These are phyloP conservation scores for Populus davidiana DNA, from an alignment of 345 rosid species.

Conservation along the genomic window DNA sequence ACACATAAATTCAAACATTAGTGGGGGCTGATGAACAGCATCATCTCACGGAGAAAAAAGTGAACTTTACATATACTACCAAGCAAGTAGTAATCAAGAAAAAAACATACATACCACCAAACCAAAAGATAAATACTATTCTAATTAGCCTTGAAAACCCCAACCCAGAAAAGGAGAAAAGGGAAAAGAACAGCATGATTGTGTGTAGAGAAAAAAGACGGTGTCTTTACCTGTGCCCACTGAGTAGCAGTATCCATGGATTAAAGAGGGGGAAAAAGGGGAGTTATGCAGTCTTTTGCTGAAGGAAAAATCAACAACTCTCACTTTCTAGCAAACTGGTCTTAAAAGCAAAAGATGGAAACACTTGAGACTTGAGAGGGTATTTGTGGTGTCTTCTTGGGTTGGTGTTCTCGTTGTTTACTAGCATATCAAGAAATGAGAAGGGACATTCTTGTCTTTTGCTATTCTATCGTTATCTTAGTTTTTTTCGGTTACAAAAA, in stretches of 20 bases:
- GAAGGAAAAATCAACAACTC: slow-evolving; percentile 24
- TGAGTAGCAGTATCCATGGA: slow-evolving; percentile 41
- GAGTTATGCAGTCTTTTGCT: slow-evolving; percentile 13
- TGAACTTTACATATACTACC: background rate
- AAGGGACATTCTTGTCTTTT: slow-evolving; percentile 21
- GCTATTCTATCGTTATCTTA: no score
- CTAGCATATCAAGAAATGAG: background rate
- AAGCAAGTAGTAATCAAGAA: slow-evolving; percentile 6
- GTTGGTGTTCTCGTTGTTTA: slow-evolving; percentile 11
- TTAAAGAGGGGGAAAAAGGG: slow-evolving; percentile 15
- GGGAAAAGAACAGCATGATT: slow-evolving; percentile 16
- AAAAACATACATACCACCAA: background rate
- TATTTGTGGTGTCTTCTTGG: slow-evolving; percentile 17
- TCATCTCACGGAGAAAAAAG: slow-evolving; percentile 15
- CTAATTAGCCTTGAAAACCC: slow-evolving; percentile 14
- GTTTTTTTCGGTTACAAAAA: no score
- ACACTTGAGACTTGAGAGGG: background rate
- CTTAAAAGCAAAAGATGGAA: slow-evolving; percentile 16
- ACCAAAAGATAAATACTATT: background rate
- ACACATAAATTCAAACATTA: slow-evolving; percentile 26
- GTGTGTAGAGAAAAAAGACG: slow-evolving; percentile 7
- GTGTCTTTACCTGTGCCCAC: slow-evolving; percentile 43
- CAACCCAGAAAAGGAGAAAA: background rate
- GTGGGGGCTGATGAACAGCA: slow-evolving; percentile 26
- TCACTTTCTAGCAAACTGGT: slow-evolving; percentile 11